Percentiles rank a stretch among this genome's conserved stretches.
Conservation (phyloP, 1,284 basidiomycete genomes). For the Malassezia sympodialis region DNA sequence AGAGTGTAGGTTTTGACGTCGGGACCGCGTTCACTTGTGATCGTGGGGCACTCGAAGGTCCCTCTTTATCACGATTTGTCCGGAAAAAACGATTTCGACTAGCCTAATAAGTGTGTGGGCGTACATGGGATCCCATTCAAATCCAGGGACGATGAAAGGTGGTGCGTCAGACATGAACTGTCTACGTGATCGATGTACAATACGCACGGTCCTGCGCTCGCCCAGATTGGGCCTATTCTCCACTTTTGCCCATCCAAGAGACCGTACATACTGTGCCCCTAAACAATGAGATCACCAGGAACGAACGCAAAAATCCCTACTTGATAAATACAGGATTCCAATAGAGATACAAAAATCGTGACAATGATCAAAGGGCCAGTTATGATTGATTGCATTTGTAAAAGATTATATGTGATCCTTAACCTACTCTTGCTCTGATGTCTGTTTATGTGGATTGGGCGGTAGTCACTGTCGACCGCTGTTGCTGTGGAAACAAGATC, state of each 20-base stretch:
- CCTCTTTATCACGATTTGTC: not conserved
- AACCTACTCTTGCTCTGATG: not conserved
- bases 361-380: not conserved
- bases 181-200: not conserved
- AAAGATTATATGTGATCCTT: not conserved
- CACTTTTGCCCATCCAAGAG: too few relatives aligned
- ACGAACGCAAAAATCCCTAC: not conserved
- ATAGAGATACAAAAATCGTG: not conserved
- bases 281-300: too few relatives aligned
- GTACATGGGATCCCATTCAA: constrained; percentile 15
- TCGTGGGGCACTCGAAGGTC: not conserved
- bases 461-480: not conserved
- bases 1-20: not conserved
- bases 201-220: not conserved
- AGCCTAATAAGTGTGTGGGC: not conserved
- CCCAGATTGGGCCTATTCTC: not conserved
- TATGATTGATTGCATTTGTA: not conserved
- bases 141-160: constrained; percentile 12
- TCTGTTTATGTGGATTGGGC: not conserved
- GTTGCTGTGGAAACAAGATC: constrained; percentile 27
- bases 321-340: not conserved
- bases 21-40: not conserved
- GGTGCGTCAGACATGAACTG: not conserved
- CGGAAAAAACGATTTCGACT: constrained; percentile 12
- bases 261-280: too few relatives aligned